Evolutionary conservation across 805 yeast species (phyloP).

Genomic region (Kazachstania africana): DNA sequence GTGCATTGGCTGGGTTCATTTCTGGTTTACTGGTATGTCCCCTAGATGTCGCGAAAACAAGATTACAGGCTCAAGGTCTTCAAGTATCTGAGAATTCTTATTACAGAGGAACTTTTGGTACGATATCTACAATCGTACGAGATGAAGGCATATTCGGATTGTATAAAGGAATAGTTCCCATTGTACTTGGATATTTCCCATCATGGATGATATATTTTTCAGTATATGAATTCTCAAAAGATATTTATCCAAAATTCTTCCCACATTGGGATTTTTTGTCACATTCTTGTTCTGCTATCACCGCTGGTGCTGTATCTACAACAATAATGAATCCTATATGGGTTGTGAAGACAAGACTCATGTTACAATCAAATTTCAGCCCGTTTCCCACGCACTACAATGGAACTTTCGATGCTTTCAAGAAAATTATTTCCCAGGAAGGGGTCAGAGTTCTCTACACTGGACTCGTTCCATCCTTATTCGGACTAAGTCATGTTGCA

Average conservation of each 20-base stretch:
- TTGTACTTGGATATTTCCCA: constrained; percentile 86
- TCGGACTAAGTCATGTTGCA: constrained; percentile 89
- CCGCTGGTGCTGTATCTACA: constrained; percentile 84
- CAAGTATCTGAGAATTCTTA: constrained; percentile 22
- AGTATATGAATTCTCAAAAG: constrained; percentile 72
- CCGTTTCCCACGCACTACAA: constrained; percentile 30
- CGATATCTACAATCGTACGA: constrained; percentile 49
- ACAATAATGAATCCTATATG: constrained; percentile 87
- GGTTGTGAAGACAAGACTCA: constrained; percentile 92
- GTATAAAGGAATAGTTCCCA: constrained; percentile 87
- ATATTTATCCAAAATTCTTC: constrained; percentile 35
- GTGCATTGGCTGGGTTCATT: constrained; percentile 87
- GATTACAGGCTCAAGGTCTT: constrained; percentile 85
- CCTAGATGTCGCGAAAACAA: constrained; percentile 86
- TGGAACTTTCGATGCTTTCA: constrained; percentile 77
- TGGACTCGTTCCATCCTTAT: constrained; percentile 80
- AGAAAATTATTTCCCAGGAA: constrained; percentile 64
- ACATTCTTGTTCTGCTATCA: constrained; percentile 49
- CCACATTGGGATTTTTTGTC: constrained; percentile 27
- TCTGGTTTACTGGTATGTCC: constrained; percentile 92
- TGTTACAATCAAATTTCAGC: constrained; percentile 54
- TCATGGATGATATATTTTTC: constrained; percentile 96
- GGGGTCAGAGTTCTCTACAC: constrained; percentile 76
- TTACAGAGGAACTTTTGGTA: constrained; percentile 51
- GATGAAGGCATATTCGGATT: constrained; percentile 81